These are phyloP conservation scores for Fusarium sp. DNA, from an alignment of 2,329 filamentous ascomycete species.

Conservation along the genomic window DNA sequence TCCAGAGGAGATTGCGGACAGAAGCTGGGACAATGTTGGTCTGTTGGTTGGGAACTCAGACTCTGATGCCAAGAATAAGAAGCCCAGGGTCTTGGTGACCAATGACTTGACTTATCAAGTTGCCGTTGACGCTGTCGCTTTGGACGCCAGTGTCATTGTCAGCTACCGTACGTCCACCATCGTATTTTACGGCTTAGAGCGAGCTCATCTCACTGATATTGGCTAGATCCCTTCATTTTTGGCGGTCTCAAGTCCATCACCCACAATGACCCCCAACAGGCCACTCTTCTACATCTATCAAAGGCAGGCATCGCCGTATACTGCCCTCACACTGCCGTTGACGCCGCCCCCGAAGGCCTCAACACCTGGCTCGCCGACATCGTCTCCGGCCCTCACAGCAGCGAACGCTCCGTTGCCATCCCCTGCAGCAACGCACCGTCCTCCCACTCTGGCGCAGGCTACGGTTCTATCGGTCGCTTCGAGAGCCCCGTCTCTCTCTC, in stretches of 20 bases:
- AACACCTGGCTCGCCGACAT: slow-evolving; percentile 95
- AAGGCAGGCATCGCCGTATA: slow-evolving; percentile 94
- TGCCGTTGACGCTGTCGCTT: slow-evolving; percentile 85
- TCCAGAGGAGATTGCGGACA: slow-evolving; percentile 87
- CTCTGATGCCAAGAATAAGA: slow-evolving; percentile 42
- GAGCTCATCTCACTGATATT: neutral
- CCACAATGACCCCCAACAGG: slow-evolving; percentile 84
- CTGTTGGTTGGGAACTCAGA: slow-evolving; percentile 67
- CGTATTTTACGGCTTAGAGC: neutral
- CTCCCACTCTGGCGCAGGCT: slow-evolving; percentile 59
- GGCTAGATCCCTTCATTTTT: slow-evolving; percentile 92
- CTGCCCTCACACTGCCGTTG: slow-evolving; percentile 93
- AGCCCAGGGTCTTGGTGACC: slow-evolving; percentile 65
- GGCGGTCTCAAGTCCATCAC: slow-evolving; percentile 89
- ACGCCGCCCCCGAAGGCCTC: slow-evolving; percentile 84
- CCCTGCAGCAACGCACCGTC: slow-evolving; percentile 55
- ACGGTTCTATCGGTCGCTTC: slow-evolving; percentile 61
- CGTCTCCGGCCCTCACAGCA: slow-evolving; percentile 65
- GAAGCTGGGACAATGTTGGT: slow-evolving; percentile 96
- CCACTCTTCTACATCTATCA: slow-evolving; percentile 81
- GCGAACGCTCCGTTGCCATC: slow-evolving; percentile 55
- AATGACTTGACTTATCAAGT: slow-evolving; percentile 92
- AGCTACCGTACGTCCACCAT: slow-evolving; percentile 75
- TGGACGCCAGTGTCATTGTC: slow-evolving; percentile 80
- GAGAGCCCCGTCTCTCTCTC: slow-evolving; percentile 50